phyloP scores from a whole-genome alignment of 768 basidiomycete species.

The Leccinum fibrillosum region DNA sequence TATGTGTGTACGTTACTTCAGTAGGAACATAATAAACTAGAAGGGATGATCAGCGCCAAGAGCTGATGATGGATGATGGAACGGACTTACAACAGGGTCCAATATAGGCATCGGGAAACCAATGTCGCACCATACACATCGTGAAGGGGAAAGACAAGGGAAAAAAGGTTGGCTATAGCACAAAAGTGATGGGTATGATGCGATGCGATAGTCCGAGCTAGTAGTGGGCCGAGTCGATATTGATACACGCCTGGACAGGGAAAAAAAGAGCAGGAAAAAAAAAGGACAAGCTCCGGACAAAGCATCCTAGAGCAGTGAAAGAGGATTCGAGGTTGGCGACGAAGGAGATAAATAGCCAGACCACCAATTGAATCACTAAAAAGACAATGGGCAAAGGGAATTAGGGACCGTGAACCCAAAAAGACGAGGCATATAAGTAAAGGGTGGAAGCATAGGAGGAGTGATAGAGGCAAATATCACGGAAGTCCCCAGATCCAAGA shows the following conservation, averaged over 20 bases:
- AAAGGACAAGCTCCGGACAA: background rate
- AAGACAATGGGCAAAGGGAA: slow-evolving; percentile 21
- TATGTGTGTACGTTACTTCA: slow-evolving; percentile 27
- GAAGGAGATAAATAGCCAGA: slow-evolving; percentile 19
- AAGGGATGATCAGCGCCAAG: slow-evolving; percentile 8
- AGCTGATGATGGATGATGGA: background rate
- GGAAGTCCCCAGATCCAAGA: slow-evolving; percentile 41
- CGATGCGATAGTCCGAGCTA: slow-evolving; percentile 31
- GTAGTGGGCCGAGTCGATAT: slow-evolving; percentile 29
- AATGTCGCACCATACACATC: slow-evolving; percentile 34
- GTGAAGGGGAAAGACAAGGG: background rate
- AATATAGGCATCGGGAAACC: slow-evolving; percentile 29
- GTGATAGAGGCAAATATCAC: slow-evolving; percentile 23
- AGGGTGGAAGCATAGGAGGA: slow-evolving; percentile 13
- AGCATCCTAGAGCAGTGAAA: background rate
- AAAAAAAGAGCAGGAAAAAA: background rate
- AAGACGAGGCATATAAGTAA: slow-evolving; percentile 17
- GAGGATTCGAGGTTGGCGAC: slow-evolving; percentile 2
- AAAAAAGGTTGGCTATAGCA: slow-evolving; percentile 18
- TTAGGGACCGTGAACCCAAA: slow-evolving; percentile 25
- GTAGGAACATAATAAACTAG: slow-evolving; percentile 27
- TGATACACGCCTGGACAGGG: slow-evolving; percentile 25
- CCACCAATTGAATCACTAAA: slow-evolving; percentile 25
- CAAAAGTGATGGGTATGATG: slow-evolving; percentile 29
- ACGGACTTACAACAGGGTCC: slow-evolving; percentile 26